A percentile compares a stretch with the other conserved stretches of the same genome.
Evolutionary conservation across 352 stramenopile species (phyloP).

Genomic region (Thraustotheca clavata): DNA sequence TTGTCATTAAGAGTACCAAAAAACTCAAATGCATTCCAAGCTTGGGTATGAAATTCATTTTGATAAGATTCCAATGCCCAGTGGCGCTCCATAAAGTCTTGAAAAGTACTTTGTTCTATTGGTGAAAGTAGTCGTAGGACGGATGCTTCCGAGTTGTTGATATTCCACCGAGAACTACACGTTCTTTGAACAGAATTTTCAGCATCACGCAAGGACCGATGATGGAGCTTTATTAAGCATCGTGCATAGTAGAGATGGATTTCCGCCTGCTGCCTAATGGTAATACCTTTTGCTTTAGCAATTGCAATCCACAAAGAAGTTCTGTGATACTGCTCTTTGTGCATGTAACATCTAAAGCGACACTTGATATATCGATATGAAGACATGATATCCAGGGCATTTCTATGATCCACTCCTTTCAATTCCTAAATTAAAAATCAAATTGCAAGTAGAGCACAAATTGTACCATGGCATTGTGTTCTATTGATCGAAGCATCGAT

Average conservation of each 20-base stretch:
- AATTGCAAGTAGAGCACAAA: conserved; percentile 27
- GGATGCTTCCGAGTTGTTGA: neutral
- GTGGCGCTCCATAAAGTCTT: conserved; percentile 46
- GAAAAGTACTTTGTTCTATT: conserved; percentile 43
- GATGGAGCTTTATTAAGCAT: neutral
- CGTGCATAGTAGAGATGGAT: neutral
- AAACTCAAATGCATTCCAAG: conserved; percentile 58
- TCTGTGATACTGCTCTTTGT: conserved; percentile 14
- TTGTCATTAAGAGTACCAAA: conserved; percentile 63
- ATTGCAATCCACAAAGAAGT: conserved; percentile 5
- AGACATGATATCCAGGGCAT: conserved; percentile 75
- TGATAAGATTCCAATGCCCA: conserved; percentile 21
- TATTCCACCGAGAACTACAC: conserved; percentile 1
- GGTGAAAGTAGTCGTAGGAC: conserved; percentile 34
- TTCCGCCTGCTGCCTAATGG: conserved; percentile 6
- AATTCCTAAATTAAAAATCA: conserved; percentile 10
- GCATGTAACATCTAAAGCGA: conserved; percentile 16
- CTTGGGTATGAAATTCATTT: conserved; percentile 7
- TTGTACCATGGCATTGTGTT: conserved; percentile 48
- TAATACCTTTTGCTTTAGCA: neutral
- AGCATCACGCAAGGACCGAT: neutral
- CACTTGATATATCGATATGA: conserved; percentile 43
- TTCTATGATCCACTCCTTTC: conserved; percentile 23
- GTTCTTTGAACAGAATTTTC: neutral
- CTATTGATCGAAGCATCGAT: conserved; percentile 62